These are phyloP conservation scores for Isatis tinctoria DNA, from an alignment of 345 rosid species.

Conservation along the genomic window DNA sequence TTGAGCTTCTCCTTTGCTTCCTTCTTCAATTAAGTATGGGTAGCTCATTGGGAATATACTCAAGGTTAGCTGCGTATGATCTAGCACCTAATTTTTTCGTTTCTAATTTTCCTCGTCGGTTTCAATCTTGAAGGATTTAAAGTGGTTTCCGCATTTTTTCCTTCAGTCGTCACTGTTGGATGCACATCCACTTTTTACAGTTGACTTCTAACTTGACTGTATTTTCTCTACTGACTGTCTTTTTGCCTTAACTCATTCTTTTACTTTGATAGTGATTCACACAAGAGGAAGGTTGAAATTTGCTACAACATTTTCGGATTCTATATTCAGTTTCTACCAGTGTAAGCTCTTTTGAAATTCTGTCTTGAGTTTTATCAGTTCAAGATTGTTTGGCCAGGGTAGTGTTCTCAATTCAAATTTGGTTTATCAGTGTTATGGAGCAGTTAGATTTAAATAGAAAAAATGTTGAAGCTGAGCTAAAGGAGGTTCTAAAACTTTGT, in stretches of 20 bases:
- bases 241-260: background rate
- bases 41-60: constrained; percentile 47
- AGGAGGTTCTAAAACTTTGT: constrained; percentile 61
- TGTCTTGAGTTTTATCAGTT: constrained; percentile 6
- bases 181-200: background rate
- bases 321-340: constrained; percentile 80
- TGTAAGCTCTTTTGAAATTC: constrained; percentile 43
- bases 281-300: constrained; percentile 53
- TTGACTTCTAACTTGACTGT: background rate
- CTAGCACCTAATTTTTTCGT: background rate
- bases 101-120: background rate
- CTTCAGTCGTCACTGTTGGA: background rate
- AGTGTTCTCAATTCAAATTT: constrained; percentile 26
- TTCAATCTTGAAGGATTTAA: background rate
- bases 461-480: constrained; percentile 56
- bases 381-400: background rate
- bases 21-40: constrained; percentile 67
- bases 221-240: constrained; percentile 4
- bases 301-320: constrained; percentile 83
- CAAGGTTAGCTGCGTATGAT: constrained; percentile 51
- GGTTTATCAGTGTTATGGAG: constrained; percentile 54
- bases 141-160: constrained; percentile 3
- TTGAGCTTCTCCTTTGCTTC: constrained; percentile 80
- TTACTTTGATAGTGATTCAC: constrained; percentile 45
- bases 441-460: constrained; percentile 50